Conservation (phyloP, 192 early-diverging fungal species). For the Backusella australiensis region DNA sequence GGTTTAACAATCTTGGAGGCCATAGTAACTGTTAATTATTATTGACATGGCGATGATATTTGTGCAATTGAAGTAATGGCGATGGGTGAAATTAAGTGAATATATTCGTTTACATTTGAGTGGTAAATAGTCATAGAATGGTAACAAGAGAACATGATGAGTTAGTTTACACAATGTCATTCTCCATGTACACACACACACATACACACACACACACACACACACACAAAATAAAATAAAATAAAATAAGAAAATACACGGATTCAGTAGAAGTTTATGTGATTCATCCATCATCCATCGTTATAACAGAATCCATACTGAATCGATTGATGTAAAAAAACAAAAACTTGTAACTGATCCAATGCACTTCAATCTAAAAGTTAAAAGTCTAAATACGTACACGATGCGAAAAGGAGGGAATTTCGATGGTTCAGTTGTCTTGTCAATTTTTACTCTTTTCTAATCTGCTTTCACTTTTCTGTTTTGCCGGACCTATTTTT, state of each 20-base stretch:
- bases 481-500: neutral
- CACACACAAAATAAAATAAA: no score
- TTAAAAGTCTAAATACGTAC: constrained; percentile 5
- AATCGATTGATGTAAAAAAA: neutral
- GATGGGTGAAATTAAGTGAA: neutral
- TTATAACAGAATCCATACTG: neutral
- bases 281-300: neutral
- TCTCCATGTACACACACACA: no score
- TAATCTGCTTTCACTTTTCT: neutral
- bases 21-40: constrained; percentile 9
- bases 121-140: neutral
- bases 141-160: neutral
- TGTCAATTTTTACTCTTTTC: constrained; percentile 3
- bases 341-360: neutral
- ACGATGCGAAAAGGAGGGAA: constrained; percentile 9
- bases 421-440: neutral
- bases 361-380: neutral
- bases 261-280: constrained; percentile 18
- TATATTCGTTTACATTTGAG: neutral
- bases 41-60: neutral
- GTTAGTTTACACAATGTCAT: neutral
- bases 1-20: constrained; percentile 38
- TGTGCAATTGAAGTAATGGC: neutral
- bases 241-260: no score
- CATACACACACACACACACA: no score